A percentile compares a stretch with the other conserved stretches of the same genome.
Evolutionary conservation across 2,329 filamentous ascomycete species (phyloP).

Genomic region (Alternaria longipes): DNA sequence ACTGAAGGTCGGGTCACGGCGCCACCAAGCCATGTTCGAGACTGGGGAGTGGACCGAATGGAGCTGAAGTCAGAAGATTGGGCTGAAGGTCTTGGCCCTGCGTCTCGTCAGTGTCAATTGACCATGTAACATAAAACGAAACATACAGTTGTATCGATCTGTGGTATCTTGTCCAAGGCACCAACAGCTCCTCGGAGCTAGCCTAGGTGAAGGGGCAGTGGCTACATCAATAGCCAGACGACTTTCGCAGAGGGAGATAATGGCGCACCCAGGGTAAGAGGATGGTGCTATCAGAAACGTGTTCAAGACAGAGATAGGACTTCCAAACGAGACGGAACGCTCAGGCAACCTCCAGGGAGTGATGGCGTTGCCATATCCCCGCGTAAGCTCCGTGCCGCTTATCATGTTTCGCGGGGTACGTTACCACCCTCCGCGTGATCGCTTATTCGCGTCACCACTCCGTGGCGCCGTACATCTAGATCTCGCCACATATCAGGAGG

Average conservation of each 20-base stretch:
- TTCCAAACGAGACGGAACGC: not conserved
- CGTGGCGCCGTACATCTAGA: not conserved
- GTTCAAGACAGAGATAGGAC: not conserved
- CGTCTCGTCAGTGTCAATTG: not conserved
- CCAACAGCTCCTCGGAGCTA: conserved; percentile 17
- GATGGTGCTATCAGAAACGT: not conserved
- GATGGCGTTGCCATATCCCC: conserved; percentile 31
- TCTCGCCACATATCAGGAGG: not conserved
- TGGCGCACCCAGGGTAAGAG: not conserved
- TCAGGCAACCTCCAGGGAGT: conserved; percentile 14
- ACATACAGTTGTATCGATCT: conserved; percentile 7
- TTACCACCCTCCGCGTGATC: conserved; percentile 29
- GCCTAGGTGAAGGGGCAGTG: conserved; percentile 6
- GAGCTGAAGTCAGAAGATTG: not conserved
- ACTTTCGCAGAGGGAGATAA: not conserved
- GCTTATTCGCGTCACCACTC: conserved; percentile 25
- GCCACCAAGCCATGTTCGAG: conserved; percentile 41
- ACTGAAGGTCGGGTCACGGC: conserved; percentile 37
- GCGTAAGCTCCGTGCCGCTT: conserved; percentile 36
- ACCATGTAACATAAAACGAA: not conserved
- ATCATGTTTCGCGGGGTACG: conserved; percentile 39
- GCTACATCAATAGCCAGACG: conserved; percentile 9
- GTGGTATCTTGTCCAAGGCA: conserved; percentile 12
- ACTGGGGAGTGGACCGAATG: not conserved
- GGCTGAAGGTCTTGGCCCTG: not conserved